phyloP scores from a whole-genome alignment of 768 basidiomycete species.

The Rhizopogon vinicolor region DNA sequence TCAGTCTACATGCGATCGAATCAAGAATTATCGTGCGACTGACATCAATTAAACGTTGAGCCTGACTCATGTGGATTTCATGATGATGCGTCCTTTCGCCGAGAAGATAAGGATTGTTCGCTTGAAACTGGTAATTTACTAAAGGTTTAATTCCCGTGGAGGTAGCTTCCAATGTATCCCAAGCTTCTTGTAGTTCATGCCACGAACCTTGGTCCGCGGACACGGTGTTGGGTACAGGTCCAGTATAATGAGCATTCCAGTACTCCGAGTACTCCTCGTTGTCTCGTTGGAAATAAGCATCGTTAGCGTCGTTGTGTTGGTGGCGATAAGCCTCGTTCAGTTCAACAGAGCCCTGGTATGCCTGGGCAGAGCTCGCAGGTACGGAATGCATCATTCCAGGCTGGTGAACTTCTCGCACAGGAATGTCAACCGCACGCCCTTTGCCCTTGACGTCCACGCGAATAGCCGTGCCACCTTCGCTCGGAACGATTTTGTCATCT shows the following conservation, averaged over 20 bases:
- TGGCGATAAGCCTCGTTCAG: constrained; percentile 13
- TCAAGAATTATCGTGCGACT: constrained; percentile 10
- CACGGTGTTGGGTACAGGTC: constrained; percentile 4
- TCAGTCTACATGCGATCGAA: constrained; percentile 13
- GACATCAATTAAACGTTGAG: constrained; percentile 35
- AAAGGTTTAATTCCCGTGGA: constrained; percentile 56
- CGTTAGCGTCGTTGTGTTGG: constrained; percentile 40
- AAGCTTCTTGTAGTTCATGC: constrained; percentile 67
- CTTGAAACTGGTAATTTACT: constrained; percentile 64
- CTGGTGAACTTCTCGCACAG: constrained; percentile 1
- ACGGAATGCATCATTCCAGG: constrained; percentile 2
- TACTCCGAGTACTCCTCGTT: constrained; percentile 62
- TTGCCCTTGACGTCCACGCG: constrained; percentile 58
- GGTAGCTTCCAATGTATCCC: constrained; percentile 81
- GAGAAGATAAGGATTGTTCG: constrained; percentile 72
- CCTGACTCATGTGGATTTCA: constrained; percentile 26
- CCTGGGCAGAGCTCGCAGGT: constrained; percentile 2
- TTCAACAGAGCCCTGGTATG: constrained; percentile 16
- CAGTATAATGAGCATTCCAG: constrained; percentile 45
- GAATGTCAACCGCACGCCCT: constrained; percentile 43
- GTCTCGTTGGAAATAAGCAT: constrained; percentile 68
- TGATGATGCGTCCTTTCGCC: constrained; percentile 54
- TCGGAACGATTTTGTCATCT: constrained; percentile 72
- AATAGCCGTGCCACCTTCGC: constrained; percentile 21
- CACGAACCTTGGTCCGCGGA: constrained; percentile 38